Evolutionary conservation across 2,329 filamentous ascomycete genomes (phyloP).

Genomic region (Botryosphaeria dothidea): DNA sequence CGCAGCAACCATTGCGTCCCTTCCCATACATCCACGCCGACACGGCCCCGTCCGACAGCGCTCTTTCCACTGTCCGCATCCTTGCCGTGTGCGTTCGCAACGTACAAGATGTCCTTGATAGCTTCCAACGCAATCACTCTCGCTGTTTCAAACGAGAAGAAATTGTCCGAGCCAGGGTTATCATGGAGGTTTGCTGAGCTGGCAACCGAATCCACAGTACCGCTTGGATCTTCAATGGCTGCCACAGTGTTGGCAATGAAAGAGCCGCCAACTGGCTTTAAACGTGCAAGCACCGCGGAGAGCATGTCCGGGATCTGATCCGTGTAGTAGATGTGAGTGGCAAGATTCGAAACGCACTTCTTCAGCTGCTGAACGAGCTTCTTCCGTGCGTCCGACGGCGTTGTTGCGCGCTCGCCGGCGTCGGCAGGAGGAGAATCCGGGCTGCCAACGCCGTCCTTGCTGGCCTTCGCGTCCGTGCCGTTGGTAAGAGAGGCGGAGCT

Average conservation of each 20-base stretch:
- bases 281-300: slow-evolving; percentile 71
- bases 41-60: slow-evolving; percentile 70
- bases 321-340: slow-evolving; percentile 94
- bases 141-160: slow-evolving; percentile 65
- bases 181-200: slow-evolving; percentile 53
- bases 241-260: slow-evolving; percentile 47
- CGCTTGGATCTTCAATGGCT: slow-evolving; percentile 53
- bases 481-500: slow-evolving; percentile 41
- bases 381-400: slow-evolving; percentile 55
- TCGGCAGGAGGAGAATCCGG: slow-evolving; percentile 20
- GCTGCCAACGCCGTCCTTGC: slow-evolving; percentile 21
- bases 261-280: slow-evolving; percentile 64
- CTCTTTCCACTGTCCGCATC: slow-evolving; percentile 43
- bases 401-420: slow-evolving; percentile 21
- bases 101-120: slow-evolving; percentile 77
- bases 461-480: slow-evolving; percentile 23
- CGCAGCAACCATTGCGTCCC: slow-evolving; percentile 92
- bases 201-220: slow-evolving; percentile 50
- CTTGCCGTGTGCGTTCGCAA: slow-evolving; percentile 67
- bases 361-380: slow-evolving; percentile 72
- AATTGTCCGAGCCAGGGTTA: slow-evolving; percentile 55
- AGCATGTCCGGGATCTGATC: slow-evolving; percentile 97
- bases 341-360: slow-evolving; percentile 83
- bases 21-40: slow-evolving; percentile 86
- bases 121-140: slow-evolving; percentile 69